A percentile compares a stretch with the other conserved stretches of the same genome.
phyloP scores from a whole-genome alignment of 176 grass and related monocot genomes.

The Puccinellia tenuiflora region DNA sequence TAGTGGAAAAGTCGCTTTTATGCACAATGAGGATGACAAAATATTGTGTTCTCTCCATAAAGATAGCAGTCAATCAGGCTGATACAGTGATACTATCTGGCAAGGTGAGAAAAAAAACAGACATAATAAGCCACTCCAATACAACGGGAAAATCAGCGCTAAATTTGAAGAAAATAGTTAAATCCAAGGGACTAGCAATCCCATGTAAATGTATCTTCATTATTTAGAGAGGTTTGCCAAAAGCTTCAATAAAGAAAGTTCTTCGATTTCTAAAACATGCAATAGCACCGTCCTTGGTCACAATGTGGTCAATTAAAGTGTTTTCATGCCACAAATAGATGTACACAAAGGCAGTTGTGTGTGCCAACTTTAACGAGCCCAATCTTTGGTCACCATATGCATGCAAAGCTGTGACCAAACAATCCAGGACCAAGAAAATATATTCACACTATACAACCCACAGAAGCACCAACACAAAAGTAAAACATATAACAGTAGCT shows the following conservation, averaged over 20 bases:
- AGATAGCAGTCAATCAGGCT: neutral
- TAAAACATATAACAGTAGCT: slow-evolving; percentile 14
- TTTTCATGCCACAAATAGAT: neutral
- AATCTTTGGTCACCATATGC: neutral
- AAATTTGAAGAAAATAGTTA: neutral
- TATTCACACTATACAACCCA: neutral
- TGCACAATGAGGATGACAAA: slow-evolving; percentile 8
- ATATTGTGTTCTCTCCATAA: slow-evolving; percentile 14
- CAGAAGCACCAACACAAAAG: neutral
- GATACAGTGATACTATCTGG: neutral
- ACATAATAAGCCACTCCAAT: neutral
- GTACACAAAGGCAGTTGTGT: neutral
- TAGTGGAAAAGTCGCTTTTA: neutral
- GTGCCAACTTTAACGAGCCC: neutral
- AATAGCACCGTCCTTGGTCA: neutral
- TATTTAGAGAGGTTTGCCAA: neutral
- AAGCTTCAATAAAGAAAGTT: slow-evolving; percentile 8
- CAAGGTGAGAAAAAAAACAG: neutral
- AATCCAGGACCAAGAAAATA: neutral
- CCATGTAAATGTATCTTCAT: neutral
- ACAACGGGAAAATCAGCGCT: neutral
- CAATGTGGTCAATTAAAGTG: neutral
- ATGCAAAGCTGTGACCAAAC: slow-evolving; percentile 11
- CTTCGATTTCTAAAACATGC: neutral
- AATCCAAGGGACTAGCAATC: neutral